A percentile compares a stretch with the other conserved stretches of the same genome.
Evolutionary conservation across 1,284 basidiomycete species (phyloP).

Genomic region (Moesziomyces parantarcticus): DNA sequence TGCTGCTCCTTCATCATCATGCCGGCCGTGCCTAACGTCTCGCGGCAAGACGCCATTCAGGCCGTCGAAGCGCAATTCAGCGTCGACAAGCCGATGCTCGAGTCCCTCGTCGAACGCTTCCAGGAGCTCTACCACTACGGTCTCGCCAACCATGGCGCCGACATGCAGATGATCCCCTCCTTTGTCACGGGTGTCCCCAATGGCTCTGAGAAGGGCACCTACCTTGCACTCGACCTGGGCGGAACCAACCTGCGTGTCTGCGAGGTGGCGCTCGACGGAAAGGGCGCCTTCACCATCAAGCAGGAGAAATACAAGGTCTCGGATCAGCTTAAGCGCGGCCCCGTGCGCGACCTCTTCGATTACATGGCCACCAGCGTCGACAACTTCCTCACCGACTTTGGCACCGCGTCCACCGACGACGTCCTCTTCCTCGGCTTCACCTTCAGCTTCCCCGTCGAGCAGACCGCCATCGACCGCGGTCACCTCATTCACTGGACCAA

Average conservation of each 20-base stretch:
- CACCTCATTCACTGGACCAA: slow-evolving; percentile 73
- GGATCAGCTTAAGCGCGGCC: slow-evolving; percentile 62
- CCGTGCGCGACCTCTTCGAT: slow-evolving; percentile 69
- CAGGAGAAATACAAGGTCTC: slow-evolving; percentile 66
- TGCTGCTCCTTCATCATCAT: slow-evolving; percentile 17
- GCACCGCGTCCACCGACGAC: slow-evolving; percentile 67
- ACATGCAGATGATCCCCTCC: slow-evolving; percentile 65
- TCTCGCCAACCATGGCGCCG: slow-evolving; percentile 52
- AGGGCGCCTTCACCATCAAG: slow-evolving; percentile 85
- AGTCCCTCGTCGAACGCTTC: slow-evolving; percentile 51
- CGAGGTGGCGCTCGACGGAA: slow-evolving; percentile 87
- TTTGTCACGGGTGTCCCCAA: slow-evolving; percentile 63
- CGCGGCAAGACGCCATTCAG: slow-evolving; percentile 44
- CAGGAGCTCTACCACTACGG: slow-evolving; percentile 55
- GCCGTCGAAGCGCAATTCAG: slow-evolving; percentile 49
- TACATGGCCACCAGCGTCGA: slow-evolving; percentile 97
- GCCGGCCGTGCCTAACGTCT: slow-evolving; percentile 47
- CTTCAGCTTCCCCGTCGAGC: slow-evolving; percentile 91
- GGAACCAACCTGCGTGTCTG: slow-evolving; percentile 77
- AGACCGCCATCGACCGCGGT: slow-evolving; percentile 88
- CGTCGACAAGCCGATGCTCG: slow-evolving; percentile 46
- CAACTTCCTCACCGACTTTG: slow-evolving; percentile 83
- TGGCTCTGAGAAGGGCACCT: slow-evolving; percentile 62
- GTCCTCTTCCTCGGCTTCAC: slow-evolving; percentile 73
- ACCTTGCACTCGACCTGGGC: slow-evolving; percentile 63